Evolutionary conservation across 2,329 filamentous ascomycete genomes (phyloP).

Genomic region (Talaromyces sp.): DNA sequence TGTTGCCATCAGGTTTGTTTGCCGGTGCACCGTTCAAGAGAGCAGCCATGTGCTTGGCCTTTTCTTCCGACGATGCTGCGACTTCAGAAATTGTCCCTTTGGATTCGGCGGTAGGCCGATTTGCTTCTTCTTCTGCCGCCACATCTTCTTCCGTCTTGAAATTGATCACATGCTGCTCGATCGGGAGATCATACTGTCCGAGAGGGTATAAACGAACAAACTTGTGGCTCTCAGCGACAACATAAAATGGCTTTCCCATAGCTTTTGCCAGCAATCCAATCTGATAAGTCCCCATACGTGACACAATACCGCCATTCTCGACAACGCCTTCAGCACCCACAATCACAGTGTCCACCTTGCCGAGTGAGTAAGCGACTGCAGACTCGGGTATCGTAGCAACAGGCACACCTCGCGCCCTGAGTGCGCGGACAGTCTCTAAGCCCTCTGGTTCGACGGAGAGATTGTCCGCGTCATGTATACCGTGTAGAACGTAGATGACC

Average conservation of each 20-base stretch:
- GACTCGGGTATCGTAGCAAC: constrained; percentile 77
- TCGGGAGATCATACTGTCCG: constrained; percentile 74
- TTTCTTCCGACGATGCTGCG: constrained; percentile 15
- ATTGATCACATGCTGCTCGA: constrained; percentile 73
- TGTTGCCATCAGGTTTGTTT: constrained; percentile 11
- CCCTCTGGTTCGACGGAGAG: constrained; percentile 56
- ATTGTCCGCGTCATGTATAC: constrained; percentile 27
- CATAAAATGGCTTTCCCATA: constrained; percentile 75
- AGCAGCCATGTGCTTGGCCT: constrained; percentile 17
- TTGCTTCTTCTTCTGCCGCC: constrained; percentile 46
- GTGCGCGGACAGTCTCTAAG: constrained; percentile 64
- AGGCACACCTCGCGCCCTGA: constrained; percentile 71
- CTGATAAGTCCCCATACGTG: constrained; percentile 79
- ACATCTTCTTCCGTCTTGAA: constrained; percentile 60
- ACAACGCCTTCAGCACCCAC: constrained; percentile 78
- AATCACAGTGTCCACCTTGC: constrained; percentile 66
- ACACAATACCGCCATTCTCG: constrained; percentile 90
- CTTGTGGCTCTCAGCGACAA: constrained; percentile 94
- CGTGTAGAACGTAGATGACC: constrained; percentile 70
- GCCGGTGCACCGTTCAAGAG: constrained; percentile 19
- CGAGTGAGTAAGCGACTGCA: constrained; percentile 74
- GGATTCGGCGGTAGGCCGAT: constrained; percentile 21
- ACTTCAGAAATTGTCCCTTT: background rate
- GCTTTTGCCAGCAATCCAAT: constrained; percentile 76
- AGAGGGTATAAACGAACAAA: constrained; percentile 85